phyloP scores from a whole-genome alignment of 805 yeast species.

The Ogataea pini region DNA sequence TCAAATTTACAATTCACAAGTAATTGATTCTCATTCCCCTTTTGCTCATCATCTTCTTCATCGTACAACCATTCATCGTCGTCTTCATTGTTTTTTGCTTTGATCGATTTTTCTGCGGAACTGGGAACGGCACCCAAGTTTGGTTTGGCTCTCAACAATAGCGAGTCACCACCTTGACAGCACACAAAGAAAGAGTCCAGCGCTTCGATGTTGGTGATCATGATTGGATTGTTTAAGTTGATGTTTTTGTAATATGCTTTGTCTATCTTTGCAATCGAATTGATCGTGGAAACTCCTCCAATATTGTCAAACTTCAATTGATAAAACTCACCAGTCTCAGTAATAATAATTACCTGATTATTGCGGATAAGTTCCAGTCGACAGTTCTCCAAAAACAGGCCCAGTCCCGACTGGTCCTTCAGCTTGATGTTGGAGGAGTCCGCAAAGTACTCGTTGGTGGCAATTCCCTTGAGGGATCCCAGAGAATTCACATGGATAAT shows the following conservation, averaged over 20 bases:
- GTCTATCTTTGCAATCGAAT: slow-evolving; percentile 25
- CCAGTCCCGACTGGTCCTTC: slow-evolving; percentile 50
- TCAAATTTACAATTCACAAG: slow-evolving; percentile 39
- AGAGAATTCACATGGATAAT: slow-evolving; percentile 77
- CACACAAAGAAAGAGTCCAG: slow-evolving; percentile 56
- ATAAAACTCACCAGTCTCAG: slow-evolving; percentile 45
- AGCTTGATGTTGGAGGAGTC: slow-evolving; percentile 41
- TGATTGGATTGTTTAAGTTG: slow-evolving; percentile 38
- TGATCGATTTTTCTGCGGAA: slow-evolving; percentile 11
- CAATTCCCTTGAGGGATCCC: slow-evolving; percentile 64
- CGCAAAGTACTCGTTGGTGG: slow-evolving; percentile 57
- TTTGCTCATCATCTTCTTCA: slow-evolving; percentile 35
- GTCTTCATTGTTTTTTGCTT: slow-evolving; percentile 36
- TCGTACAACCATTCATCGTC: slow-evolving; percentile 46
- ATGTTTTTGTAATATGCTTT: slow-evolving; percentile 25
- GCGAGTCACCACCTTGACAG: slow-evolving; percentile 59
- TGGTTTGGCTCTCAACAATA: slow-evolving; percentile 46
- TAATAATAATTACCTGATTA: slow-evolving; percentile 41
- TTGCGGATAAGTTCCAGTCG: slow-evolving; percentile 37
- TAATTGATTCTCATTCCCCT: slow-evolving; percentile 12
- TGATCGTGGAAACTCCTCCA: slow-evolving; percentile 38
- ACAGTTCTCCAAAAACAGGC: slow-evolving; percentile 58
- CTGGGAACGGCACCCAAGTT: slow-evolving; percentile 15
- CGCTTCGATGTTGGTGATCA: slow-evolving; percentile 41
- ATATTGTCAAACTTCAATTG: slow-evolving; percentile 35